A percentile compares a stretch with the other conserved stretches of the same genome.
Evolutionary conservation across 2,329 filamentous ascomycete genomes (phyloP).

Genomic region (Phyllosticta citrichinensis): DNA sequence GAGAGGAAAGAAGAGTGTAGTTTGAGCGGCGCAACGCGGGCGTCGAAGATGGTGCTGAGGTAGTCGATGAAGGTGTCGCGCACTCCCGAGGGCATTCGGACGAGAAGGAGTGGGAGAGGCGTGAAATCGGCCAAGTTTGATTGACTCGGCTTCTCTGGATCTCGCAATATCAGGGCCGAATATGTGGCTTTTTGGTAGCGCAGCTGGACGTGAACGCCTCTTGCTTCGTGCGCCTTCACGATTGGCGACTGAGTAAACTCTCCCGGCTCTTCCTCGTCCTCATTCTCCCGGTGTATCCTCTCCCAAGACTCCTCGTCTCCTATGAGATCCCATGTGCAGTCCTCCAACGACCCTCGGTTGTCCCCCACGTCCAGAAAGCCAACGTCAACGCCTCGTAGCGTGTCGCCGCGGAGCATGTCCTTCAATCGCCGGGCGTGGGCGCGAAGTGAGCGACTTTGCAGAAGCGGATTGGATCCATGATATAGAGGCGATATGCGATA

Average conservation of each 20-base stretch:
- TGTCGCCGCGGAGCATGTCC: constrained; percentile 40
- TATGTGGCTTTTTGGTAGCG: constrained; percentile 41
- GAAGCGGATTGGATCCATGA: constrained; percentile 29
- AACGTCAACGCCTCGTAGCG: constrained; percentile 36
- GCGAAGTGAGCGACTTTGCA: constrained; percentile 29
- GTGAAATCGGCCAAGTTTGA: constrained; percentile 28
- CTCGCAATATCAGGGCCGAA: constrained; percentile 40
- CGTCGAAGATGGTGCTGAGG: constrained; percentile 40
- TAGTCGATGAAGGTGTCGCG: constrained; percentile 41
- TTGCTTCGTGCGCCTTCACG: constrained; percentile 18
- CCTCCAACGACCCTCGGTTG: constrained; percentile 34
- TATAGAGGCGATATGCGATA: constrained; percentile 46
- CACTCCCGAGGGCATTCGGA: constrained; percentile 40
- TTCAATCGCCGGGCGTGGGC: constrained; percentile 39
- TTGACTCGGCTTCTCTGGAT: constrained; percentile 14
- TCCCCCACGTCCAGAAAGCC: constrained; percentile 21
- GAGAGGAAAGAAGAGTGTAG: constrained; percentile 37
- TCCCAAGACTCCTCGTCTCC: constrained; percentile 33
- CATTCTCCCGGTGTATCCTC: constrained; percentile 23
- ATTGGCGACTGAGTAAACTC: constrained; percentile 5
- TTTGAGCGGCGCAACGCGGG: constrained; percentile 35
- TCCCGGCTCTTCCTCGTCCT: constrained; percentile 24
- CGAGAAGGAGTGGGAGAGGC: constrained; percentile 40
- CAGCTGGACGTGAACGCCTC: constrained; percentile 40
- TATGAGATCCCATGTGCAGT: constrained; percentile 37